Percentiles rank a stretch among this genome's conserved stretches.
Evolutionary conservation across 148 eudicot genomes (phyloP).

Genomic region (Rhododendron molle): DNA sequence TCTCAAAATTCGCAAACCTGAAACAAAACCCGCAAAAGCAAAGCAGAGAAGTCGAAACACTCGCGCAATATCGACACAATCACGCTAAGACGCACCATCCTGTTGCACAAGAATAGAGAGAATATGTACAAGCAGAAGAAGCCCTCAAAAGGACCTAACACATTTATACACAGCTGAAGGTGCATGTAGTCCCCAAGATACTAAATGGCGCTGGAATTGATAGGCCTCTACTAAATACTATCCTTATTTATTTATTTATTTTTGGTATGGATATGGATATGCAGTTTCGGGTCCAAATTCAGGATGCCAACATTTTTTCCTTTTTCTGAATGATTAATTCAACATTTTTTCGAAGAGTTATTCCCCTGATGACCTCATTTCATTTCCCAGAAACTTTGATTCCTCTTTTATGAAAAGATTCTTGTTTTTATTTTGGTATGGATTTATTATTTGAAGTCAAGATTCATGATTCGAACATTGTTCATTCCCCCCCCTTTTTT

Average conservation of each 20-base stretch:
- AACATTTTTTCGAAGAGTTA: neutral
- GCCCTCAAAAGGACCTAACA: neutral
- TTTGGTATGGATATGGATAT: neutral
- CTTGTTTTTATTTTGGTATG: neutral
- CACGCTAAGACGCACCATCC: neutral
- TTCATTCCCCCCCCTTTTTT: neutral
- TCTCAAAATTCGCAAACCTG: neutral
- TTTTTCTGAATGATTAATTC: no score
- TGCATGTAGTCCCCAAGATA: neutral
- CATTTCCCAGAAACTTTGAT: neutral
- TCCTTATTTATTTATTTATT: no score
- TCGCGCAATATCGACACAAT: neutral
- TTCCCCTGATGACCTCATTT: neutral
- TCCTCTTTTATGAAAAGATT: neutral
- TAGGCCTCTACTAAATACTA: neutral
- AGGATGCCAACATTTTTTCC: no score
- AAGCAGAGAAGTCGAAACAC: neutral
- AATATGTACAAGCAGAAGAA: neutral
- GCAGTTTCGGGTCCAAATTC: no score
- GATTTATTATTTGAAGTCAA: neutral
- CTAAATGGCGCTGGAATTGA: neutral
- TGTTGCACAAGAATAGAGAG: neutral
- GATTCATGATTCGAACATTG: neutral
- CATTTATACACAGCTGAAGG: neutral
- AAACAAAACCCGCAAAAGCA: neutral